Conservation (phyloP, 2,329 filamentous ascomycete genomes). For the Cytospora chrysosperma region DNA sequence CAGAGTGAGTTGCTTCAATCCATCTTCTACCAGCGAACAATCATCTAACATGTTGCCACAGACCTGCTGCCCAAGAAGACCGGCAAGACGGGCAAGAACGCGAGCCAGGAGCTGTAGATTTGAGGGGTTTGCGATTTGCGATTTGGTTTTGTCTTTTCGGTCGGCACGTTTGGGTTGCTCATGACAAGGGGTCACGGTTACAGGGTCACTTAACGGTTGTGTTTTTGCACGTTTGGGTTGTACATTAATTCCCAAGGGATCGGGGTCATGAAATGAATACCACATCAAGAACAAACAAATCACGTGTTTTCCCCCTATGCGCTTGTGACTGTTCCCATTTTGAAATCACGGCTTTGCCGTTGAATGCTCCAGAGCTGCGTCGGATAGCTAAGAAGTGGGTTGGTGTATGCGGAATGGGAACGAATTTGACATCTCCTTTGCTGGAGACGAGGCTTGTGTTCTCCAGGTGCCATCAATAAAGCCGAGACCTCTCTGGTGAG, state of each 20-base stretch:
- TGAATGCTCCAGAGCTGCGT: background rate
- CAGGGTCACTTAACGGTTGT: slow-evolving; percentile 63
- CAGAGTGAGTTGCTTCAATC: slow-evolving; percentile 67
- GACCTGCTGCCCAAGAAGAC: slow-evolving; percentile 99
- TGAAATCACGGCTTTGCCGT: background rate
- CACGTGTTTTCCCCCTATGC: background rate
- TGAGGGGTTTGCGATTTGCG: slow-evolving; percentile 35
- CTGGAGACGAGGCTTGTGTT: background rate
- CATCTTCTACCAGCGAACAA: background rate
- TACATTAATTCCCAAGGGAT: slow-evolving; percentile 70
- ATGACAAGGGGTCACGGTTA: slow-evolving; percentile 82
- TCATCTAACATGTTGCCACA: slow-evolving; percentile 40
- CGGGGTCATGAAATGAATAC: slow-evolving; percentile 60
- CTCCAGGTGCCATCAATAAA: background rate
- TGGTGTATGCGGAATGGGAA: background rate
- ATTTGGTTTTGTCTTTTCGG: slow-evolving; percentile 59
- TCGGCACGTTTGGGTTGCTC: slow-evolving; percentile 68
- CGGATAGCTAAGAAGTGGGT: background rate
- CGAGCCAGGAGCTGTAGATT: slow-evolving; percentile 90
- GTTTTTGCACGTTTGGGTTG: slow-evolving; percentile 63
- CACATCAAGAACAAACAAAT: slow-evolving; percentile 41
- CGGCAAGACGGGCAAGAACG: slow-evolving; percentile 86
- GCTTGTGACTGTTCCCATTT: slow-evolving; percentile 7
- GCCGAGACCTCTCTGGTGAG: background rate
- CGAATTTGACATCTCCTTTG: background rate